A percentile compares a stretch with the other conserved stretches of the same genome.
phyloP scores from a whole-genome alignment of 331 rosid genomes.

The Pyrus hybrid region DNA sequence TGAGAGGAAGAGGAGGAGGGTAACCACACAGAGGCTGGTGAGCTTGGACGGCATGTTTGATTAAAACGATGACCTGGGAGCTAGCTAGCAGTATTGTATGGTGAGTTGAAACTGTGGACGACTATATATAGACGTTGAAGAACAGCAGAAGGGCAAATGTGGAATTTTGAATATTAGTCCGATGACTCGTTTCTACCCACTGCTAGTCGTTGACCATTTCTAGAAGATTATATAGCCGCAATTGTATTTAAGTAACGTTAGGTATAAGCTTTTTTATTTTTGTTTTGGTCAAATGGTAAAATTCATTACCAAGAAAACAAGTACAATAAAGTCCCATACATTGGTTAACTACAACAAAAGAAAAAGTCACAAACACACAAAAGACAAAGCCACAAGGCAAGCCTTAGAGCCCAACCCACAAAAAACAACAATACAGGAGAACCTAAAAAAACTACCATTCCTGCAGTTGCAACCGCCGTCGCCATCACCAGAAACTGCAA shows the following conservation, averaged over 20 bases:
- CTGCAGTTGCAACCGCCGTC: no score
- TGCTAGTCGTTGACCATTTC: not conserved
- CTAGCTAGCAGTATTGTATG: not conserved
- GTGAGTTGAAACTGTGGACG: not conserved
- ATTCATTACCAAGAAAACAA: no score
- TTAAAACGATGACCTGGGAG: not conserved
- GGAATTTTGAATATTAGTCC: not conserved
- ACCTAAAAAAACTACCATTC: no score
- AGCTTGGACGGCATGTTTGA: constrained; percentile 31
- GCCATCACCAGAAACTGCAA: no score
- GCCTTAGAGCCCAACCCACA: no score
- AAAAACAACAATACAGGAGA: no score
- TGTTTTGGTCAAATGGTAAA: no score
- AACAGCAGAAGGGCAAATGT: not conserved
- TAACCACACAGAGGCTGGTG: constrained; percentile 20
- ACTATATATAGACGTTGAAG: not conserved
- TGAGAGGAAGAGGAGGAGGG: constrained; percentile 26
- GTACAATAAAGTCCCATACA: no score
- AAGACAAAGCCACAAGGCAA: no score
- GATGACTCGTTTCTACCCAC: not conserved
- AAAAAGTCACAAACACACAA: no score
- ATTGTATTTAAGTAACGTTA: not conserved
- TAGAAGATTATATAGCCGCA: not conserved
- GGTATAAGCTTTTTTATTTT: not conserved
- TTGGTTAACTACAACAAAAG: no score